Percentiles rank a stretch among this genome's conserved stretches.
These are phyloP conservation scores for Xylariales sp. DNA, from an alignment of 2,329 filamentous ascomycete genomes.

Conservation along the genomic window DNA sequence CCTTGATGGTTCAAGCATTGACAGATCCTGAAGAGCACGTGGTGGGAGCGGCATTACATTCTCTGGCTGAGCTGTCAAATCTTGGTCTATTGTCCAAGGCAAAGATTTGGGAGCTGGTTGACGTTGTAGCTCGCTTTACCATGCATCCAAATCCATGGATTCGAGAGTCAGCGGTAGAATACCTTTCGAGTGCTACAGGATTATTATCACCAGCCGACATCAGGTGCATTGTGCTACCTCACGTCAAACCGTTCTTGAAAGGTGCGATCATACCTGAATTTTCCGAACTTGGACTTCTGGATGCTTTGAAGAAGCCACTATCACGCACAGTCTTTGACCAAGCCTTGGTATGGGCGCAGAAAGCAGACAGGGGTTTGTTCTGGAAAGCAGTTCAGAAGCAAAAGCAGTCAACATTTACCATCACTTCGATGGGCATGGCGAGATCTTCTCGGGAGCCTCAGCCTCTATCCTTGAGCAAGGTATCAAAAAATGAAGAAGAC, in stretches of 20 bases:
- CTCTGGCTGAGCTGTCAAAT: constrained; percentile 80
- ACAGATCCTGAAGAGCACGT: constrained; percentile 93
- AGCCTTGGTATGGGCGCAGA: constrained; percentile 78
- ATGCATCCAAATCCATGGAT: constrained; percentile 97
- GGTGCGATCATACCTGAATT: constrained; percentile 61
- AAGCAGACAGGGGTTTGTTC: constrained; percentile 76
- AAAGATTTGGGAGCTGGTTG: constrained; percentile 82
- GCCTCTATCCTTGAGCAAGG: constrained; percentile 53
- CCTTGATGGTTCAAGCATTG: constrained; percentile 91
- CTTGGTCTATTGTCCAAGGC: constrained; percentile 81
- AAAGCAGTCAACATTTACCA: constrained; percentile 58
- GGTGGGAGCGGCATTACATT: constrained; percentile 83
- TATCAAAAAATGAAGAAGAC: constrained; percentile 82
- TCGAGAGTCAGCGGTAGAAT: constrained; percentile 80
- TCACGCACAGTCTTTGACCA: constrained; percentile 79
- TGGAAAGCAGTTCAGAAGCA: constrained; percentile 76
- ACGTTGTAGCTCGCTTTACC: constrained; percentile 77
- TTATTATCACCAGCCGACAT: constrained; percentile 76
- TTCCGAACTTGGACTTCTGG: constrained; percentile 69
- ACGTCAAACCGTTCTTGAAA: constrained; percentile 79
- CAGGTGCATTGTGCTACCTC: constrained; percentile 75
- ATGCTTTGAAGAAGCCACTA: constrained; percentile 77
- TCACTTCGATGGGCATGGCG: constrained; percentile 52
- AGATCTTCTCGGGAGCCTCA: constrained; percentile 54
- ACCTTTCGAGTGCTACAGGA: constrained; percentile 70